Evolutionary conservation across 331 rosid genomes (phyloP), one percentile per base, ranked within the genome.

Genomic region (Malus hybrid): DNA sequence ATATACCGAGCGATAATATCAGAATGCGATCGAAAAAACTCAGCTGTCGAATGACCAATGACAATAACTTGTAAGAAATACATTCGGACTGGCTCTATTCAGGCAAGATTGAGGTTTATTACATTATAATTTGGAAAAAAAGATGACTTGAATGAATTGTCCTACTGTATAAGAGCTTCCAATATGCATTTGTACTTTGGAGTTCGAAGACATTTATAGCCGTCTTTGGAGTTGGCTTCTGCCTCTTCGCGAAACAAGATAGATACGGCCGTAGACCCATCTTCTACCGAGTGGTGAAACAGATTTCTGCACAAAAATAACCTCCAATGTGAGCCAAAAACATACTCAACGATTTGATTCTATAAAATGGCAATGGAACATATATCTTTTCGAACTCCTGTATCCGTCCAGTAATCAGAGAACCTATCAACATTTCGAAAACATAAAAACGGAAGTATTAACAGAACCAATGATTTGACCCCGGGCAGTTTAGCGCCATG

Each of bases 251-350:
- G 92, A 84, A 79, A 95, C 98, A 24, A 95, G 90, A 83, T 86
- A 90, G 78, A 95, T 84, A 56, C 93, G 96, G 48, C 99, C 99
- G 20, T 95, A 84, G 66, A 90, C 89, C 99, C 99, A 90, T 71
- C 86, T 84, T 80, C 96, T 89, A 52, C 93, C 91, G 14, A 88
- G 75, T 72, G 82, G 83, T 60, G 97, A 89, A 77, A 48, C 68
- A 13, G 93, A 74, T 83, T 75, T 84, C 99, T 95, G 93, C 87
- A 80, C 62, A 70, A 63, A 66, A 46, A 3, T 3, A 16, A 18
- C 57, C 50, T 39, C 44, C 60, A 53, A 10, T 11, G 69, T 61
- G 14, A 73, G 70, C 46, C 28, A 61, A 42, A 44, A 5, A 10
- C 5, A 28, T 36, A 24, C 24, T 7, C 5, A 34, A 24, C 1